Percentiles rank a stretch among this genome's conserved stretches.
These are phyloP conservation scores for Limtongia smithiae DNA, from an alignment of 805 yeast species.

Conservation along the genomic window DNA sequence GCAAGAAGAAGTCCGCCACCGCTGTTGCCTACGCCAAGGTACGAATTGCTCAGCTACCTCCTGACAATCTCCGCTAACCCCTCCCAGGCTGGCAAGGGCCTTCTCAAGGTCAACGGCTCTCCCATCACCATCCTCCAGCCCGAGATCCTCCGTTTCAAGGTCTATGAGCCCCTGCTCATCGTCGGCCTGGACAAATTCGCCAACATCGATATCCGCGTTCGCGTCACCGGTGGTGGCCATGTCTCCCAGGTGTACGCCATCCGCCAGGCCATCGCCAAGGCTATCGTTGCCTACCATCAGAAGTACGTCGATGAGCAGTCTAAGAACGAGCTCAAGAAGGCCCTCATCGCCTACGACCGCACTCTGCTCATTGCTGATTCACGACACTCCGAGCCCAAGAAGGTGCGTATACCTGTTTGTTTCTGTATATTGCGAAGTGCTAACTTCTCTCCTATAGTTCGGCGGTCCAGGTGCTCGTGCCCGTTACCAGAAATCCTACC, in stretches of 20 bases:
- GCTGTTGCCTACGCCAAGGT: constrained; percentile 85
- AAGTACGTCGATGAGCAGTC: constrained; percentile 99
- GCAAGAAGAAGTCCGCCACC: constrained; percentile 99
- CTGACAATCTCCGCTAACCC: not conserved
- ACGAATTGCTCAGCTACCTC: not conserved
- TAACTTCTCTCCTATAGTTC: constrained; percentile 45
- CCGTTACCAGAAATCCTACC: constrained; percentile 98
- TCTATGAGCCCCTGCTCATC: constrained; percentile 97
- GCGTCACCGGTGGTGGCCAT: constrained; percentile 99
- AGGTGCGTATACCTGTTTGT: constrained; percentile 35
- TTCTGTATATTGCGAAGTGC: not conserved
- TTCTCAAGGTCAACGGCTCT: constrained; percentile 97
- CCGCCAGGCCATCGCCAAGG: constrained; percentile 99
- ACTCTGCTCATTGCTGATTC: constrained; percentile 98
- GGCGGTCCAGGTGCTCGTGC: constrained; percentile 99
- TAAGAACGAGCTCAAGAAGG: constrained; percentile 98
- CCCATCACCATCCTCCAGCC: constrained; percentile 99
- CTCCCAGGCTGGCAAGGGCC: constrained; percentile 93
- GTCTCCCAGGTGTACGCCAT: constrained; percentile 99
- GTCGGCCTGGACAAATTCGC: constrained; percentile 99
- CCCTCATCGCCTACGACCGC: constrained; percentile 97
- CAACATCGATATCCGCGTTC: constrained; percentile 96
- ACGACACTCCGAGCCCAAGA: constrained; percentile 99
- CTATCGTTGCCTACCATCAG: constrained; percentile 99
- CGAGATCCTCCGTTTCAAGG: constrained; percentile 98